These are phyloP conservation scores for Trypanosoma lewisi DNA, from an alignment of 208 protist genomes.

Conservation along the genomic window DNA sequence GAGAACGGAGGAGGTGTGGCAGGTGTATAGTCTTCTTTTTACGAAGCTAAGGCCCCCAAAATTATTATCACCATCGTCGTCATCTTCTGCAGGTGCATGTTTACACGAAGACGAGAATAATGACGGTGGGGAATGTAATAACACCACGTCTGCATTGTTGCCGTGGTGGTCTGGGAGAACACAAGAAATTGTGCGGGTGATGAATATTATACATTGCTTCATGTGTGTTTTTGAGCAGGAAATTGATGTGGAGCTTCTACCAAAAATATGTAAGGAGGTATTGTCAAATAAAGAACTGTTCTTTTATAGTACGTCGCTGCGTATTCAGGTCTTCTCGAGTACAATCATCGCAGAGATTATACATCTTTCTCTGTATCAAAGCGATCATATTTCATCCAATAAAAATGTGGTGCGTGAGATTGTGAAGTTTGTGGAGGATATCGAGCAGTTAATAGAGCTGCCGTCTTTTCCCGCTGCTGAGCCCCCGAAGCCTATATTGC, in stretches of 20 bases:
- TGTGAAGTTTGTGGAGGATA: conserved; percentile 2
- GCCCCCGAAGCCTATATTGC: not conserved
- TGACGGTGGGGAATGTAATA: not conserved
- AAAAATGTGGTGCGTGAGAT: not conserved
- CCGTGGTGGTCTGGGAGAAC: conserved; percentile 9
- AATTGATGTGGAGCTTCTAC: conserved; percentile 25
- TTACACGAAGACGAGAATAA: too few species aligned
- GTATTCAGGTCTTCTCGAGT: conserved; percentile 13
- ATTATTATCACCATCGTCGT: not conserved
- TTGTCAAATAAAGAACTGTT: conserved; percentile 21
- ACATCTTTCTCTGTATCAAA: conserved; percentile 22
- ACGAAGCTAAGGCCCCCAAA: not conserved
- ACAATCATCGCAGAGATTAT: conserved; percentile 29
- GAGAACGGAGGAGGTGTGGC: conserved; percentile 19
- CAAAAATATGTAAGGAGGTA: conserved; percentile 27
- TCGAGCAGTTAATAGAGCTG: conserved; percentile 9
- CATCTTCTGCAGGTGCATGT: too few species aligned
- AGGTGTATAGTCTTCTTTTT: conserved; percentile 23
- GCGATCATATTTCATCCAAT: conserved; percentile 17
- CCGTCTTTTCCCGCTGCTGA: not conserved
- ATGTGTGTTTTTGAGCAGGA: conserved; percentile 13
- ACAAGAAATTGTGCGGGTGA: conserved; percentile 13
- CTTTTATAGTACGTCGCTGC: conserved; percentile 16
- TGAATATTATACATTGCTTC: conserved; percentile 10
- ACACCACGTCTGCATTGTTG: not conserved